Percentiles rank a stretch among this genome's conserved stretches.
Evolutionary conservation across 1,284 basidiomycete genomes (phyloP).

Genomic region (Tilletia horrida): DNA sequence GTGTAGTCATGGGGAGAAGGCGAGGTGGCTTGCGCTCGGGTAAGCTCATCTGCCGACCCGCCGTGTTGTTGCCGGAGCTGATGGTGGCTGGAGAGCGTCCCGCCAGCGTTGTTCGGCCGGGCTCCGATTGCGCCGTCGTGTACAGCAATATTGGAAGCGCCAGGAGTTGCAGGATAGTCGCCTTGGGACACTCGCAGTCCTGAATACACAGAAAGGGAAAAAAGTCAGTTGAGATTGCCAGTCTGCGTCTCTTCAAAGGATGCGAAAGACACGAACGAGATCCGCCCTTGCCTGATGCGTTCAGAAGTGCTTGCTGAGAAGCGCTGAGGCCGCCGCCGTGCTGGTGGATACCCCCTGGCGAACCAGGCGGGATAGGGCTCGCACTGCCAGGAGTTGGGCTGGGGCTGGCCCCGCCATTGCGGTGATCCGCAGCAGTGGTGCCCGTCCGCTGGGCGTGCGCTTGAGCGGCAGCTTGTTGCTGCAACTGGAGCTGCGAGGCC

Average conservation of each 20-base stretch:
- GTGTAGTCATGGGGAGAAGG: not conserved
- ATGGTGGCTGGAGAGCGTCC: not conserved
- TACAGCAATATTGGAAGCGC: slow-evolving; percentile 44
- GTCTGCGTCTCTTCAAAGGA: not conserved
- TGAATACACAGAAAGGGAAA: not conserved
- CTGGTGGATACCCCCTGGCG: not conserved
- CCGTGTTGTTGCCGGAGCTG: too few relatives aligned
- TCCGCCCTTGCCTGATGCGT: slow-evolving; percentile 3
- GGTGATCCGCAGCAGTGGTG: not conserved
- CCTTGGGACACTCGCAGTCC: slow-evolving; percentile 36
- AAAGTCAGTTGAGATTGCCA: not conserved
- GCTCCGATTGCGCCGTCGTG: slow-evolving; percentile 45
- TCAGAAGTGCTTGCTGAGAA: slow-evolving; percentile 13
- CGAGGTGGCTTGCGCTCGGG: not conserved
- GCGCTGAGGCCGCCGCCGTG: not conserved
- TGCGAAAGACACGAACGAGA: not conserved
- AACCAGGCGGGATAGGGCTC: slow-evolving; percentile 7
- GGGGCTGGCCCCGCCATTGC: not conserved
- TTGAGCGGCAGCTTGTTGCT: slow-evolving; percentile 15
- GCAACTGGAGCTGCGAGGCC: not conserved
- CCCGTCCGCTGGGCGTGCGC: slow-evolving; percentile 10
- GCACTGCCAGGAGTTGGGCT: not conserved
- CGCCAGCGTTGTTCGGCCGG: not conserved
- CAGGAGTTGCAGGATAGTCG: slow-evolving; percentile 32
- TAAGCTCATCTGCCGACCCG: too few relatives aligned